Conservation (phyloP, 805 yeast genomes). For the Wickerhamomyces canadensis region DNA sequence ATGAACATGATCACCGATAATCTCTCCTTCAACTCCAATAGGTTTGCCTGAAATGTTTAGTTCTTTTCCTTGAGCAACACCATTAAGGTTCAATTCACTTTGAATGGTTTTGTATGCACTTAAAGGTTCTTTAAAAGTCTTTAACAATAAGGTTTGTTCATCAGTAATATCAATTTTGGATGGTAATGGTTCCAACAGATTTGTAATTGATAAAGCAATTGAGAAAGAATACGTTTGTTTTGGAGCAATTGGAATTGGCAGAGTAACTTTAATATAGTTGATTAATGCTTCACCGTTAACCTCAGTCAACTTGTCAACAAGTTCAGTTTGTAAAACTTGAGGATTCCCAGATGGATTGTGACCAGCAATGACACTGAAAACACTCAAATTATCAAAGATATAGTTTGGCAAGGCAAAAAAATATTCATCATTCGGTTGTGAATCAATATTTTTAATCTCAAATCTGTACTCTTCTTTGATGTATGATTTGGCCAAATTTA, state of each 20-base stretch:
- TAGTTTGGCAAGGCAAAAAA: slow-evolving; percentile 51
- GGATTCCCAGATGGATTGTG: slow-evolving; percentile 14
- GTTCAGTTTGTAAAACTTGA: slow-evolving; percentile 15
- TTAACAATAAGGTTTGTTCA: slow-evolving; percentile 52
- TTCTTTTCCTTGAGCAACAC: slow-evolving; percentile 42
- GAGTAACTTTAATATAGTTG: slow-evolving; percentile 40
- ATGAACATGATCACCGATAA: slow-evolving; percentile 35
- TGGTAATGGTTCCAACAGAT: slow-evolving; percentile 57
- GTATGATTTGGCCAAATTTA: slow-evolving; percentile 66
- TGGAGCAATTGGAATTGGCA: slow-evolving; percentile 68
- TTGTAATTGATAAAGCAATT: slow-evolving; percentile 43
- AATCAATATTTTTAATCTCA: slow-evolving; percentile 52
- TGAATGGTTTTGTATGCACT: slow-evolving; percentile 54
- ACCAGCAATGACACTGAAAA: slow-evolving; percentile 35
- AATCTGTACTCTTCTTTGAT: slow-evolving; percentile 56
- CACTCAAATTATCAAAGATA: slow-evolving; percentile 35
- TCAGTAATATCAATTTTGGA: slow-evolving; percentile 51
- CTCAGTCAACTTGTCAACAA: slow-evolving; percentile 20
- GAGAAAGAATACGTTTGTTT: slow-evolving; percentile 44
- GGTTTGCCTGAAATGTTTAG: slow-evolving; percentile 26
- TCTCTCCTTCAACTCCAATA: slow-evolving; percentile 31
- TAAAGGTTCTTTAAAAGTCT: slow-evolving; percentile 49
- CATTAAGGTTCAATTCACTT: slow-evolving; percentile 40
- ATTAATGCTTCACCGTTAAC: slow-evolving; percentile 24
- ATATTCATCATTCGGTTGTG: slow-evolving; percentile 50